These are phyloP conservation scores for Schizosaccharomyces cryophilus DNA, from an alignment of 805 yeast genomes.

Conservation along the genomic window DNA sequence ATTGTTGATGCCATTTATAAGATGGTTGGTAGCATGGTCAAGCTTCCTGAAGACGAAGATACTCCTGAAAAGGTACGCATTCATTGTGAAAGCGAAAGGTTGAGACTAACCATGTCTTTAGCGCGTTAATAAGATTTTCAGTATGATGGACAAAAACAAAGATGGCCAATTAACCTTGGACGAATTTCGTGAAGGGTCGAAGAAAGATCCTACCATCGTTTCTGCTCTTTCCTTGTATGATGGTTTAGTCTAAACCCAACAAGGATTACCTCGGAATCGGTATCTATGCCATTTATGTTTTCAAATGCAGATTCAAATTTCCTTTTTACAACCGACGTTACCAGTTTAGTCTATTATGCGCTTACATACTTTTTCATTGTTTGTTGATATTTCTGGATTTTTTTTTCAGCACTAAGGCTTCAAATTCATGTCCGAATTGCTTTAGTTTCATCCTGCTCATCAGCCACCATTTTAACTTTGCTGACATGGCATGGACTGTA, in stretches of 20 bases:
- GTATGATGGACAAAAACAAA: conserved; percentile 40
- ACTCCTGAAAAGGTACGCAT: conserved; percentile 46
- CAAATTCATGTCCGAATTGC: too few species aligned
- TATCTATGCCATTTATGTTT: too few species aligned
- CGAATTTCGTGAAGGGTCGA: conserved; percentile 64
- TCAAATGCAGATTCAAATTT: too few species aligned
- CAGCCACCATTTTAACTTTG: too few species aligned
- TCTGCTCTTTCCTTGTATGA: conserved; percentile 9
- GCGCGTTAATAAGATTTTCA: conserved; percentile 62
- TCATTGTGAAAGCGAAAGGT: background rate
- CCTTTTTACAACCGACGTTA: too few species aligned
- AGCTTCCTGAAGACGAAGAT: conserved; percentile 62
- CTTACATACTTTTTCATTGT: too few species aligned
- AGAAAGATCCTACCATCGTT: conserved; percentile 13
- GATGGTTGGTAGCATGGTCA: conserved; percentile 90
- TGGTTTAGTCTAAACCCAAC: conserved; percentile 3
- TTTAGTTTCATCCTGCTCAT: too few species aligned
- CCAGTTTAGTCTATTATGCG: too few species aligned
- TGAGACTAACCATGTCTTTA: background rate
- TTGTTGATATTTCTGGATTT: too few species aligned
- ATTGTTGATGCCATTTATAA: conserved; percentile 69
- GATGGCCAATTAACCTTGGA: conserved; percentile 50
- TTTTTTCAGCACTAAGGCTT: too few species aligned
- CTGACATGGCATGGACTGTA: too few species aligned
- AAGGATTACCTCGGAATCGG: too few species aligned